These are phyloP conservation scores for Houttuynia cordata DNA, from an alignment of 164 flowering plant genomes.

Conservation along the genomic window DNA sequence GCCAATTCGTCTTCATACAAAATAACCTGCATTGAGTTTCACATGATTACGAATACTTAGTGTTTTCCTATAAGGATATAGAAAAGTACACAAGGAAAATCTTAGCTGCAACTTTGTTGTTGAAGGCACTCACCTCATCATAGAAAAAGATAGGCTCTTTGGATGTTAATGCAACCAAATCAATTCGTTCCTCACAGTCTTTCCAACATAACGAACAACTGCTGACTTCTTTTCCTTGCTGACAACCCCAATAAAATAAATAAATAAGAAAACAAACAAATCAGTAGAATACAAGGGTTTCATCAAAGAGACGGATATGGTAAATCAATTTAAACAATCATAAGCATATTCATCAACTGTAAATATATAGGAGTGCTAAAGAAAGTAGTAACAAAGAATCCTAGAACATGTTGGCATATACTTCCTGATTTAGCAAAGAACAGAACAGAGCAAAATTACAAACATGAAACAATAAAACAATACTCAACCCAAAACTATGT, in stretches of 20 bases:
- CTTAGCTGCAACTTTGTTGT: constrained; percentile 2
- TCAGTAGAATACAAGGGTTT: not conserved
- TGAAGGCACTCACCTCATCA: constrained; percentile 62
- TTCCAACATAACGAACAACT: constrained; percentile 49
- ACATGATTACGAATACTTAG: not conserved
- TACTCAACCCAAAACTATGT: too few relatives aligned
- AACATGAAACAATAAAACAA: too few relatives aligned
- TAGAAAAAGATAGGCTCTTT: constrained; percentile 96
- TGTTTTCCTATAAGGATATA: too few relatives aligned
- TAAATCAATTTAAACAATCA: not conserved
- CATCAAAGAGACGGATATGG: not conserved
- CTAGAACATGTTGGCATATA: too few relatives aligned
- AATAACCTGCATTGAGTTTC: constrained; percentile 44
- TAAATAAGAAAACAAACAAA: not conserved
- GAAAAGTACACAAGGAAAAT: not conserved
- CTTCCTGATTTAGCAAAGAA: too few relatives aligned
- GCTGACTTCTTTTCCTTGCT: constrained; percentile 23
- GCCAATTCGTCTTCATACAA: constrained; percentile 95
- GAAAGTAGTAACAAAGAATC: too few relatives aligned
- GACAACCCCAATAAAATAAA: not conserved
- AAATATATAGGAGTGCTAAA: too few relatives aligned
- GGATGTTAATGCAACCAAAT: constrained; percentile 54
- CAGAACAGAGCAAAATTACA: too few relatives aligned
- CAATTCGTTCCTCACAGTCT: constrained; percentile 64
- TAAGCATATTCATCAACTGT: too few relatives aligned